Percentiles rank a stretch among this genome's conserved stretches.
phyloP scores from a whole-genome alignment of 768 basidiomycete species.

The Cystofilobasidium ferigula region DNA sequence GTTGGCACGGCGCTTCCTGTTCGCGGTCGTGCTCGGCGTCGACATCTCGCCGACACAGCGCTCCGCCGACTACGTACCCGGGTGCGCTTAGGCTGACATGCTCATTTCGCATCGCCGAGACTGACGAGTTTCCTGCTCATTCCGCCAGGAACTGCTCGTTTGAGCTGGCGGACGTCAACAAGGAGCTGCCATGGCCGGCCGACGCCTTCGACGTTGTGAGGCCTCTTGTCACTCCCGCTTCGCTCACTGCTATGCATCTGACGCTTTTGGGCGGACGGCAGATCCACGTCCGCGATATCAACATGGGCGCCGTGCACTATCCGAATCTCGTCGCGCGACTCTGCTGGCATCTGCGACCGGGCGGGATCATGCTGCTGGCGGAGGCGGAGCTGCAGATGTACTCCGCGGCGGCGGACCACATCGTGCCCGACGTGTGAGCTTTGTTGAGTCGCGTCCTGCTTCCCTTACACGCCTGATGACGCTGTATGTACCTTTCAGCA shows the following conservation, averaged over 20 bases:
- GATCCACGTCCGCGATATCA: conserved; percentile 22
- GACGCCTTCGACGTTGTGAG: conserved; percentile 15
- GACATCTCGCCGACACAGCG: conserved; percentile 14
- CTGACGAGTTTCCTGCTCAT: too few species aligned
- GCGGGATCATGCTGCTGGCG: conserved; percentile 18
- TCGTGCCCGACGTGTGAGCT: conserved; percentile 4
- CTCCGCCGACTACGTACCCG: neutral
- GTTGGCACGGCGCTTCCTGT: conserved; percentile 14
- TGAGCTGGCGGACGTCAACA: conserved; percentile 18
- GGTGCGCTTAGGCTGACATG: neutral
- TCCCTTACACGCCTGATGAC: neutral
- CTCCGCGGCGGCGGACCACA: neutral
- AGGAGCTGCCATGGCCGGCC: conserved; percentile 10
- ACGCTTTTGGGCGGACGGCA: neutral
- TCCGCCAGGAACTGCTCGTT: conserved; percentile 14
- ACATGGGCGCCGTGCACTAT: conserved; percentile 12
- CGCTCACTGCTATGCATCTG: neutral
- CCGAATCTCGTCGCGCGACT: conserved; percentile 1
- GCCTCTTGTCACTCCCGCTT: neutral
- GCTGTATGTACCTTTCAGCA: neutral
- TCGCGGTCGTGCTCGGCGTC: conserved; percentile 1
- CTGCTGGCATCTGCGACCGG: conserved; percentile 1
- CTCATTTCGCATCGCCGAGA: too few species aligned
- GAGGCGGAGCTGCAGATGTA: neutral
- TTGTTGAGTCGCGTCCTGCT: neutral